These are phyloP conservation scores for Coemansia furcata DNA, from an alignment of 192 early-diverging fungal genomes.

Conservation along the genomic window DNA sequence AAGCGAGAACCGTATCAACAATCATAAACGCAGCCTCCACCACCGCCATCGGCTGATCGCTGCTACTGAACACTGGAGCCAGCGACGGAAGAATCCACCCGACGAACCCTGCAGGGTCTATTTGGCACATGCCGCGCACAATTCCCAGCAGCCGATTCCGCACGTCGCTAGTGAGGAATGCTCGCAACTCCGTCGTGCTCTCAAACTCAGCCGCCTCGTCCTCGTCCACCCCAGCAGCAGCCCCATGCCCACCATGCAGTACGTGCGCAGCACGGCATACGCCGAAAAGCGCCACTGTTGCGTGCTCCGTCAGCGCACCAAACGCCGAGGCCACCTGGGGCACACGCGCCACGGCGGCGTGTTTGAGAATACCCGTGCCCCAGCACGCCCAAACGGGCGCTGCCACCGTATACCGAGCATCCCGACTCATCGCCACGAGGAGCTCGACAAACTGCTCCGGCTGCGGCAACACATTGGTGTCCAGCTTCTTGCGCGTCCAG, in stretches of 20 bases:
- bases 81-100: constrained; percentile 47
- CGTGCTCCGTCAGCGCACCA: constrained; percentile 35
- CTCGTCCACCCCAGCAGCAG: constrained; percentile 7
- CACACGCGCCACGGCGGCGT: constrained; percentile 13
- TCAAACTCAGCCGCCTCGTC: constrained; percentile 40
- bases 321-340: constrained; percentile 19
- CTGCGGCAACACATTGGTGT: neutral
- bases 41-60: neutral
- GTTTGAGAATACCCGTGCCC: constrained; percentile 20
- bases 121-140: constrained; percentile 33
- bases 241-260: neutral
- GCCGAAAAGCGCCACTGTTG: constrained; percentile 21
- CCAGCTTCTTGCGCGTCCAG: constrained; percentile 43
- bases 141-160: constrained; percentile 36
- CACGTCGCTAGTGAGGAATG: constrained; percentile 29
- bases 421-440: constrained; percentile 26
- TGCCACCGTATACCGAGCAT: constrained; percentile 28
- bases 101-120: constrained; percentile 43
- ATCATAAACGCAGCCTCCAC: constrained; percentile 40
- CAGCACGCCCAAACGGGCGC: constrained; percentile 27
- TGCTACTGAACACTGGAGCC: constrained; percentile 7
- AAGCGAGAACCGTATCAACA: constrained; percentile 27
- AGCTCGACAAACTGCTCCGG: constrained; percentile 24
- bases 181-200: constrained; percentile 25
- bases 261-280: constrained; percentile 28